Conservation (phyloP, 1,284 basidiomycete species). For the Sanghuangporus sanghuang region DNA sequence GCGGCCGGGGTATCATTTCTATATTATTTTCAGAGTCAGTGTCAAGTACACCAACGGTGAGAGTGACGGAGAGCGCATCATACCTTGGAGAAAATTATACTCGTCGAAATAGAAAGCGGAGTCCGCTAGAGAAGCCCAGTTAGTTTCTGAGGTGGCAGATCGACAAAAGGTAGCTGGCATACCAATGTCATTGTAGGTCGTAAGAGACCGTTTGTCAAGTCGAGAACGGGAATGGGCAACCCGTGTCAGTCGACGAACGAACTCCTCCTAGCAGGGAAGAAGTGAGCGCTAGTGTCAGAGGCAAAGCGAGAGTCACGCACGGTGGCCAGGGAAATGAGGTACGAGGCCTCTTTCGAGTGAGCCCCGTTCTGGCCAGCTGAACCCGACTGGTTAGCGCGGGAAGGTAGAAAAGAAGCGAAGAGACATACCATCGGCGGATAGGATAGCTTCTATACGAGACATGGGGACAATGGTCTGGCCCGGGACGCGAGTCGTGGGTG, state of each 20-base stretch:
- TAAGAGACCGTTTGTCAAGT: constrained; percentile 42
- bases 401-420: not conserved
- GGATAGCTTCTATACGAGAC: constrained; percentile 59
- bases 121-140: constrained; percentile 35
- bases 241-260: constrained; percentile 61
- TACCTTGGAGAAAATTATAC: constrained; percentile 66
- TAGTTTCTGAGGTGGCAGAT: constrained; percentile 7
- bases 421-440: constrained; percentile 61
- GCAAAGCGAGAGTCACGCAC: constrained; percentile 35
- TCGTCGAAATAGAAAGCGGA: constrained; percentile 57
- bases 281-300: constrained; percentile 5
- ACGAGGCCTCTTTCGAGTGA: constrained; percentile 70
- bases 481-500: constrained; percentile 43
- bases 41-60: not conserved
- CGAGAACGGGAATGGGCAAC: constrained; percentile 54
- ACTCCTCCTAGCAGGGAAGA: constrained; percentile 55
- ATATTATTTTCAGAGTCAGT: constrained; percentile 9
- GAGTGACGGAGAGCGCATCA: constrained; percentile 11
- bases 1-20: constrained; percentile 66
- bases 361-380: constrained; percentile 48
- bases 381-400: constrained; percentile 22
- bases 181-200: constrained; percentile 73
- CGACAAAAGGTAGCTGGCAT: constrained; percentile 21
- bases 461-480: constrained; percentile 60
- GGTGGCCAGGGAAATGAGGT: constrained; percentile 64